Base-by-base conservation (phyloP, 768 basidiomycete genomes). In the Boletus huronensis region DNA sequence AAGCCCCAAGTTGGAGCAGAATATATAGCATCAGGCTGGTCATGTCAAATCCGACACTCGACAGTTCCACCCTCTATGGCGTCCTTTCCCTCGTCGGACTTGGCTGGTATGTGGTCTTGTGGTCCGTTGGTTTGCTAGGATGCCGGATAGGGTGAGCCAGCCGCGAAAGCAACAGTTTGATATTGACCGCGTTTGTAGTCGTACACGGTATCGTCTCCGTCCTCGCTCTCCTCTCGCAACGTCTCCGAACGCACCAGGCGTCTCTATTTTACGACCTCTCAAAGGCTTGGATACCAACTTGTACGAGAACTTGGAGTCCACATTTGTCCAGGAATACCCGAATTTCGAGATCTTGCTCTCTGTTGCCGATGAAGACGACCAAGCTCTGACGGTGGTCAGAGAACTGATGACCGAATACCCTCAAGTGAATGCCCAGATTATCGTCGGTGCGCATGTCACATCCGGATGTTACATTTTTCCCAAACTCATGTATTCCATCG, bases 261-360 rank as follows among this genome's bases (percentile, higher is more conserved):
- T 98, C 29, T 92, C 94, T 3, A 93, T 98, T 61, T 78, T 98
- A 47, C 84, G 97, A 43, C 97, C 97, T 7, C 78, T 99, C 48
- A 95, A 95, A 69, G 97, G 97, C 14, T 77, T 99, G 23, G 97
- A 99, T 71, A 82, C 88, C 54, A 98, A 98, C 69, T 80, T 99
- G 19, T 98, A 89, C 71, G 94, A 97, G 75, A 98, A 98, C 70
- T 75, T 99, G 47, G 93, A 97, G 71, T 92, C 93, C 5, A 90
- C 91, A 0, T 96, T 98, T 72, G 78, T 75, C 31, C 93, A 97
- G 65, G 88, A 95, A 59, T 98, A 98, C 68, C 85, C 90, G 0
- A 88, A 88, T 58, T 96, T 83, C 63, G 95, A 99, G 71, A 83
- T 99, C 53, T 75, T 98, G 39, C 85, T 98, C 55, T 92, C 90